A percentile compares a stretch with the other conserved stretches of the same genome.
These are phyloP conservation scores for Amanita rimosa DNA, from an alignment of 768 basidiomycete species.

Conservation along the genomic window DNA sequence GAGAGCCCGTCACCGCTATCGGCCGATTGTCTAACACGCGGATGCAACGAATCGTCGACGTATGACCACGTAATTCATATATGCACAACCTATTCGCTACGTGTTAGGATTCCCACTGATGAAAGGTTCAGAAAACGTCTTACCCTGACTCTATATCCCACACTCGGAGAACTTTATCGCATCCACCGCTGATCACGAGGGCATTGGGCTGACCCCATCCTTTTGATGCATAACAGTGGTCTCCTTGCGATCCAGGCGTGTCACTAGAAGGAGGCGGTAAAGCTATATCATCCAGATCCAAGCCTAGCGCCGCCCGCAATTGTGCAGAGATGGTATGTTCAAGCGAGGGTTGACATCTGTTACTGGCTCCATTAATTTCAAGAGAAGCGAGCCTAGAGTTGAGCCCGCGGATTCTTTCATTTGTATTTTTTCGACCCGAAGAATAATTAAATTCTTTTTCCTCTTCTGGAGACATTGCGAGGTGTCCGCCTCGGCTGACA, in stretches of 20 bases:
- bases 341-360: not conserved
- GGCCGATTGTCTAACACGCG: constrained; percentile 82
- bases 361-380: not conserved
- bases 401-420: constrained; percentile 2
- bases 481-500: constrained; percentile 49
- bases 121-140: constrained; percentile 12
- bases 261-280: not conserved
- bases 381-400: constrained; percentile 1
- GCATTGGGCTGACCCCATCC: constrained; percentile 87
- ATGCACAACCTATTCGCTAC: constrained; percentile 43
- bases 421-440: not conserved
- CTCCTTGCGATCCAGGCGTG: constrained; percentile 12
- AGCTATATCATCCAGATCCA: constrained; percentile 10
- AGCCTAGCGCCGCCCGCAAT: constrained; percentile 40
- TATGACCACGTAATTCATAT: constrained; percentile 74
- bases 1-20: constrained; percentile 81
- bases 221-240: constrained; percentile 52
- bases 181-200: constrained; percentile 84
- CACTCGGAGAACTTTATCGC: constrained; percentile 84
- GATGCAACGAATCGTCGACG: constrained; percentile 84
- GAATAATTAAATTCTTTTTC: not conserved
- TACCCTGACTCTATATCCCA: constrained; percentile 89
- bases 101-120: not conserved
- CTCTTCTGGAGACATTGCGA: not conserved
- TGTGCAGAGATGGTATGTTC: constrained; percentile 22